Evolutionary conservation across 2,329 filamentous ascomycete genomes (phyloP).

Genomic region (Colletotrichum higginsianum): DNA sequence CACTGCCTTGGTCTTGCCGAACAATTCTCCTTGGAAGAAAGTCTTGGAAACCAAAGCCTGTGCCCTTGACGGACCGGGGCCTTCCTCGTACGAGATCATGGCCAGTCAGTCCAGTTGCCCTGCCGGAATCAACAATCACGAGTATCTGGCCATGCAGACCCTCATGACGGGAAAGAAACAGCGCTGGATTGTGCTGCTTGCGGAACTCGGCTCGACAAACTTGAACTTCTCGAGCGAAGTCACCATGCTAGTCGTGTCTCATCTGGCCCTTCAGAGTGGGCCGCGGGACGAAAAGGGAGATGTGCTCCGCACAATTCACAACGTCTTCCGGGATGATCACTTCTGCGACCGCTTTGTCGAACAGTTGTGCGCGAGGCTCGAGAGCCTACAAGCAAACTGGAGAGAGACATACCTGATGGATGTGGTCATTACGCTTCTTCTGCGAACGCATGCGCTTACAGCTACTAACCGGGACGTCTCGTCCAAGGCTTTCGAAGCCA

Average conservation of each 20-base stretch:
- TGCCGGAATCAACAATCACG: conserved; percentile 60
- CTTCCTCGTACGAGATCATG: conserved; percentile 68
- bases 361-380: conserved; percentile 61
- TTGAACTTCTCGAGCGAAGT: conserved; percentile 73
- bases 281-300: conserved; percentile 53
- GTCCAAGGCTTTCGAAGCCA: conserved; percentile 48
- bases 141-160: conserved; percentile 67
- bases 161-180: conserved; percentile 61
- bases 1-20: conserved; percentile 56
- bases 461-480: conserved; percentile 22
- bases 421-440: conserved; percentile 65
- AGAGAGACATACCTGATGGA: conserved; percentile 73
- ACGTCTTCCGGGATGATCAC: conserved; percentile 60
- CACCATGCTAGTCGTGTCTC: conserved; percentile 63
- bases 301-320: conserved; percentile 62
- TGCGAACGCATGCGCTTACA: conserved; percentile 55
- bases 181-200: conserved; percentile 65
- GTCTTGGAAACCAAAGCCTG: conserved; percentile 48
- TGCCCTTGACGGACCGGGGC: conserved; percentile 53
- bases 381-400: conserved; percentile 68
- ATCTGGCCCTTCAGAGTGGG: conserved; percentile 70
- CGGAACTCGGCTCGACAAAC: conserved; percentile 66
- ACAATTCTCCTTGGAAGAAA: conserved; percentile 52
- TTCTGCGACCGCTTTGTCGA: conserved; percentile 66
- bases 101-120: conserved; percentile 67